A percentile compares a stretch with the other conserved stretches of the same genome.
Conservation (phyloP, 257 asterid species). For the Hygrophila difformis region DNA sequence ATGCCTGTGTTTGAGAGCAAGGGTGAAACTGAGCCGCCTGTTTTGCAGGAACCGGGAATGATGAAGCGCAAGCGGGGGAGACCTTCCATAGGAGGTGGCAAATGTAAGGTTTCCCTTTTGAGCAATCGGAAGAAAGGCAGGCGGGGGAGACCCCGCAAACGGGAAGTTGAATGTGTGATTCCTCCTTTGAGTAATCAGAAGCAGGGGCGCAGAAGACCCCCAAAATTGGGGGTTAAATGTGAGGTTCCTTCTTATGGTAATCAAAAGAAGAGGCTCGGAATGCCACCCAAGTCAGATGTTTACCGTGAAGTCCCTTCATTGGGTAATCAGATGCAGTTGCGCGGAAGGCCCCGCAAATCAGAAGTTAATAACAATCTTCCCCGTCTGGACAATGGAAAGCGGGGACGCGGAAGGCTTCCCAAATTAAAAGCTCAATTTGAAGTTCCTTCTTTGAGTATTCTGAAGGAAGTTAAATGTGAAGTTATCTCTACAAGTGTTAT, state of each 20-base stretch:
- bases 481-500: conserved; percentile 1
- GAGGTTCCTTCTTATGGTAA: conserved; percentile 16
- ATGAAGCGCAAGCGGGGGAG: conserved; percentile 19
- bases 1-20: conserved; percentile 12
- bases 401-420: too few relatives aligned
- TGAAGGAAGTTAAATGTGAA: conserved; percentile 14
- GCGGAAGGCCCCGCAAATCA: too few relatives aligned
- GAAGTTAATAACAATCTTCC: too few relatives aligned
- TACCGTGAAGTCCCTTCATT: conserved; percentile 11
- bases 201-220: conserved; percentile 30
- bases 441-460: too few relatives aligned
- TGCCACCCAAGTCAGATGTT: conserved; percentile 24
- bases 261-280: conserved; percentile 23
- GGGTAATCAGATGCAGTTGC: too few relatives aligned
- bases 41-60: conserved; percentile 3
- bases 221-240: conserved; percentile 12
- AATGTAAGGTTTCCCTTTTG: too few relatives aligned
- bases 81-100: conserved; percentile 15
- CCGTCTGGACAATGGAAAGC: too few relatives aligned
- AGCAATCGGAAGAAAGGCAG: too few relatives aligned
- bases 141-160: too few relatives aligned
- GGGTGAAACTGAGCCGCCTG: conserved; percentile 8
- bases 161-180: too few relatives aligned
- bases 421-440: too few relatives aligned
- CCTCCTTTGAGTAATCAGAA: not conserved